A percentile compares a stretch with the other conserved stretches of the same genome.
phyloP scores from a whole-genome alignment of 2,329 filamentous ascomycete genomes.

The Pestalotiopsis fici region DNA sequence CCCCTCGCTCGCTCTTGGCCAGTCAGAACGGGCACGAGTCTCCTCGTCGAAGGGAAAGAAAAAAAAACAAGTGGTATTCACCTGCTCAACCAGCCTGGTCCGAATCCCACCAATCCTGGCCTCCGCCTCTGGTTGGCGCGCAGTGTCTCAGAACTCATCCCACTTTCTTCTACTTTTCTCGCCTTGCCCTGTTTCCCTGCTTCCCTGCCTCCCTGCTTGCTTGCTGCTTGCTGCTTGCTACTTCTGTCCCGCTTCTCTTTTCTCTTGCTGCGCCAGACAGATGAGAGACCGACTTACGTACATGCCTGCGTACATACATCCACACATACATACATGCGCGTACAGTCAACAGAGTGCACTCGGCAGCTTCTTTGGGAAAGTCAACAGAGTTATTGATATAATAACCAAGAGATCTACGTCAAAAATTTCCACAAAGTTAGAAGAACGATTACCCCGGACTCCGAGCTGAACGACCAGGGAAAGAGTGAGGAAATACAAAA shows the following conservation, averaged over 20 bases:
- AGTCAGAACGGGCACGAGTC: slow-evolving; percentile 4
- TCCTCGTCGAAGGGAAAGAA: neutral
- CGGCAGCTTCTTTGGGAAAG: too few species aligned
- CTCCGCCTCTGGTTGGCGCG: slow-evolving; percentile 8
- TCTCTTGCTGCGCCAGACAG: neutral
- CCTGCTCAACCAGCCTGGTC: slow-evolving; percentile 7
- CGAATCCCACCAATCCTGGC: slow-evolving; percentile 11
- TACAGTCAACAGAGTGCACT: neutral
- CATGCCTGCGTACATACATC: slow-evolving; percentile 18
- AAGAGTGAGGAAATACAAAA: neutral
- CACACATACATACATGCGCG: slow-evolving; percentile 12
- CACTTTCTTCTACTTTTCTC: neutral
- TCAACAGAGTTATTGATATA: neutral
- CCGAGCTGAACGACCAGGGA: neutral
- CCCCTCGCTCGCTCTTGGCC: neutral
- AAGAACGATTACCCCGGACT: neutral
- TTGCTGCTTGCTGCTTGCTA: neutral
- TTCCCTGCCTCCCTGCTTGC: neutral
- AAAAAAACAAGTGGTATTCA: too few species aligned
- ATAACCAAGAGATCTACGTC: neutral
- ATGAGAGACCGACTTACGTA: slow-evolving; percentile 9
- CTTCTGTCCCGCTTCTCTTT: neutral
- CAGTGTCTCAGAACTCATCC: slow-evolving; percentile 8
- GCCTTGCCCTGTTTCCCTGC: neutral
- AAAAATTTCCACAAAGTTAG: neutral